Evolutionary conservation across 2,329 filamentous ascomycete genomes (phyloP).

Genomic region (Dryadomyces sulphureus): DNA sequence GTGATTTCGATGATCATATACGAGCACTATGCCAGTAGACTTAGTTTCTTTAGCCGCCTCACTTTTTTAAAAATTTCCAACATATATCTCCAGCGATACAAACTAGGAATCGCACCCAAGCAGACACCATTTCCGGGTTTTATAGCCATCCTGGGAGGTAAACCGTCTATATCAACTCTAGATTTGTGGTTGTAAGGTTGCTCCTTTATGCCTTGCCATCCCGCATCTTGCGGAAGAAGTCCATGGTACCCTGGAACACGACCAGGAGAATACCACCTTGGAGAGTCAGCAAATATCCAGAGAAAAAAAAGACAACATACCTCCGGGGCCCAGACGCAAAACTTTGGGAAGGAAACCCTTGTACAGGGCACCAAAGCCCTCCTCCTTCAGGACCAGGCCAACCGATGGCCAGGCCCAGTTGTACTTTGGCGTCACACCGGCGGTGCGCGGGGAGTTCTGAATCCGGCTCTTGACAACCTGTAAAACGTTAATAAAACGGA

Average conservation of each 20-base stretch:
- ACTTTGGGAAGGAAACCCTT: conserved; percentile 98
- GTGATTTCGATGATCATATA: conserved; percentile 54
- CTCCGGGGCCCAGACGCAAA: conserved; percentile 53
- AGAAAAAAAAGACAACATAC: conserved; percentile 10
- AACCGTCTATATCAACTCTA: not conserved
- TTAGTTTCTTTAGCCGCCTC: not conserved
- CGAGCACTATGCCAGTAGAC: too few relatives aligned
- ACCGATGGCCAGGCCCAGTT: conserved; percentile 95
- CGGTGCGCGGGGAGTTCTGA: conserved; percentile 76
- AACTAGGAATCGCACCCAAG: not conserved
- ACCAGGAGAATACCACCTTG: conserved; percentile 58
- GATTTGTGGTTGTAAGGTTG: not conserved
- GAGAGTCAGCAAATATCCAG: conserved; percentile 13
- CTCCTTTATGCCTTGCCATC: conserved; percentile 10
- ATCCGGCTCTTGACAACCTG: conserved; percentile 95
- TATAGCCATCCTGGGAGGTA: not conserved
- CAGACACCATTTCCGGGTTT: not conserved
- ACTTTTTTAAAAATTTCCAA: not conserved
- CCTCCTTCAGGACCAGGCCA: conserved; percentile 77
- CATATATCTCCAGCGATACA: not conserved
- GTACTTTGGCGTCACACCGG: conserved; percentile 81
- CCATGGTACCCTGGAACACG: conserved; percentile 77
- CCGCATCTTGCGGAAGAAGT: conserved; percentile 67
- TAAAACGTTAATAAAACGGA: conserved; percentile 2
- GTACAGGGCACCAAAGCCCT: conserved; percentile 84